Evolutionary conservation across 2,329 filamentous ascomycete species (phyloP).

Genomic region (Fusarium continuum): DNA sequence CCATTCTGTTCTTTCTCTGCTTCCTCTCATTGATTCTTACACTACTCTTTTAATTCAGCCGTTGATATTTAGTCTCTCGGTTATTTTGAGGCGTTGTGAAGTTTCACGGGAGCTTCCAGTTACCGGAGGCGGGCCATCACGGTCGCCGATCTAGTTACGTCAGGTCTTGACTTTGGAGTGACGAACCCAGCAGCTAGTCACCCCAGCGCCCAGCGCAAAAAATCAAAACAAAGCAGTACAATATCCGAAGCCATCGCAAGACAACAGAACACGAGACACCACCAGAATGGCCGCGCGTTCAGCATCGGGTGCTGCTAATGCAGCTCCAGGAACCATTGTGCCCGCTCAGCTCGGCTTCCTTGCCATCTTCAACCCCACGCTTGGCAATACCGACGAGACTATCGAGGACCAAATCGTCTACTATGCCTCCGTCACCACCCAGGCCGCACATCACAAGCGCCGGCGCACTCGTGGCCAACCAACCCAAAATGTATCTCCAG

Average conservation of each 20-base stretch:
- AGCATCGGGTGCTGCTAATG: slow-evolving; percentile 21
- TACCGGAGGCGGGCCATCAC: slow-evolving; percentile 10
- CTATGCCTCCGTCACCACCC: slow-evolving; percentile 74
- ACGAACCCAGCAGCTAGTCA: slow-evolving; percentile 1
- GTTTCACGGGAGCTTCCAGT: slow-evolving; percentile 9
- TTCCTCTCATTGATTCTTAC: background rate
- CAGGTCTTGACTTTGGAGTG: slow-evolving; percentile 12
- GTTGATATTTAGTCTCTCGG: background rate
- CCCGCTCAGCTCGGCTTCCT: slow-evolving; percentile 91
- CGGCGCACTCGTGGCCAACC: slow-evolving; percentile 55
- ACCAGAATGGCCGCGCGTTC: slow-evolving; percentile 31
- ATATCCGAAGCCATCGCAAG: background rate
- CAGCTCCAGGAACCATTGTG: slow-evolving; percentile 41
- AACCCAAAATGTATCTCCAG: slow-evolving; percentile 59
- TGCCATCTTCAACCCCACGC: slow-evolving; percentile 91
- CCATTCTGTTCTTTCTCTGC: background rate
- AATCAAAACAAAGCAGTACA: background rate
- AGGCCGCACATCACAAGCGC: slow-evolving; percentile 51
- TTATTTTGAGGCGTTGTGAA: slow-evolving; percentile 15
- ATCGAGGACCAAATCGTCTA: slow-evolving; percentile 90
- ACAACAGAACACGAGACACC: background rate
- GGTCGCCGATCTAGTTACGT: slow-evolving; percentile 17
- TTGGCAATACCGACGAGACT: slow-evolving; percentile 67
- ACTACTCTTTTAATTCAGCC: background rate
- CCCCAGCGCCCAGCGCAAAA: slow-evolving; percentile 9